Conservation (phyloP, 306 rosid species). For the Urtica urens region DNA sequence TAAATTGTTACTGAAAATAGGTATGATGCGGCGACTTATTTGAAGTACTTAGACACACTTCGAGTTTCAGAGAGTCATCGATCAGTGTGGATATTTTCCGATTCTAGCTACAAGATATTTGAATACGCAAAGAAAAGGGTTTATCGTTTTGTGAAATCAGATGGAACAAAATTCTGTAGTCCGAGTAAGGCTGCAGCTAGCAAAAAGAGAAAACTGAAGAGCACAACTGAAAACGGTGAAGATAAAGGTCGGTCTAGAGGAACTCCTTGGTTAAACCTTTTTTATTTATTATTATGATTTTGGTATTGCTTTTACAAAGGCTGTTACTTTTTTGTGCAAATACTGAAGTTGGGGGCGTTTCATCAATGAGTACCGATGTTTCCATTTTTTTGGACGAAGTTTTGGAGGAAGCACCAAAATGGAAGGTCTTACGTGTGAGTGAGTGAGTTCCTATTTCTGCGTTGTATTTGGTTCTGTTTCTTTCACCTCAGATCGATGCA, state of each 20-base stretch:
- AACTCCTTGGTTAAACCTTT: too few species aligned
- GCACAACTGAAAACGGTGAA: slow-evolving; percentile 27
- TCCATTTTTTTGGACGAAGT: slow-evolving; percentile 62
- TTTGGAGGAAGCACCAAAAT: slow-evolving; percentile 95
- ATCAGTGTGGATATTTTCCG: slow-evolving; percentile 96
- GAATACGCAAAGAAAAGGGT: slow-evolving; percentile 88
- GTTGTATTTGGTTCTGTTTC: slow-evolving; percentile 19
- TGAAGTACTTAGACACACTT: slow-evolving; percentile 91
- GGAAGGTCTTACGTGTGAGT: slow-evolving; percentile 99
- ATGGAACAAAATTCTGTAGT: slow-evolving; percentile 39
- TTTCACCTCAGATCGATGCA: background rate
- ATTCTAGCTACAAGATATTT: slow-evolving; percentile 87
- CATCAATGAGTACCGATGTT: slow-evolving; percentile 32
- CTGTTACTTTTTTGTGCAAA: slow-evolving; percentile 11
- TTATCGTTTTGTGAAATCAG: slow-evolving; percentile 53
- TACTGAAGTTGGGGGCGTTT: slow-evolving; percentile 40
- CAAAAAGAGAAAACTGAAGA: slow-evolving; percentile 60
- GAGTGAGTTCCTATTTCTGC: slow-evolving; percentile 73
- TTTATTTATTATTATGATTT: background rate
- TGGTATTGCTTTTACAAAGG: background rate
- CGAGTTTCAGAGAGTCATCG: slow-evolving; percentile 88
- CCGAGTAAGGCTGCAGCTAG: slow-evolving; percentile 33
- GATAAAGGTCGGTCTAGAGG: too few species aligned
- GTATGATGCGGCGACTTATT: slow-evolving; percentile 84
- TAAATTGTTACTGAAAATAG: slow-evolving; percentile 29